Evolutionary conservation across 1,284 basidiomycete genomes (phyloP).

Genomic region (Trichosporon sp.): DNA sequence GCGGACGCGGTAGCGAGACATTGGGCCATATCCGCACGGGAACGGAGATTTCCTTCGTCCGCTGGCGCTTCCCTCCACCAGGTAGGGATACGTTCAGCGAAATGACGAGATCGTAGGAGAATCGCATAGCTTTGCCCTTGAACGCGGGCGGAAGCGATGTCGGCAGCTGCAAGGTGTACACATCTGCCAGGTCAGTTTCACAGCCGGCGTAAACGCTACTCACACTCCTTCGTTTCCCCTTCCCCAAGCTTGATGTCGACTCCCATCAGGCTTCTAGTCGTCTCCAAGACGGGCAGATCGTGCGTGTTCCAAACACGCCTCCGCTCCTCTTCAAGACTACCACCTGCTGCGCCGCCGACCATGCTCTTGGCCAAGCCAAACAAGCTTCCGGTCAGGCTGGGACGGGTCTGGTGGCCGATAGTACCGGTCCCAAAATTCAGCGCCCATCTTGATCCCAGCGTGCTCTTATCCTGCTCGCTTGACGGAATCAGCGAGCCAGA

Average conservation of each 20-base stretch:
- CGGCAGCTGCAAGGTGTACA: constrained; percentile 74
- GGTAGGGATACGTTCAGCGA: constrained; percentile 59
- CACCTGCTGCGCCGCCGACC: constrained; percentile 47
- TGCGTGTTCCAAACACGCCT: constrained; percentile 55
- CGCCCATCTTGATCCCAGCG: constrained; percentile 43
- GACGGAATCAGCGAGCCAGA: constrained; percentile 51
- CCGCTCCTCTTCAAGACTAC: constrained; percentile 55
- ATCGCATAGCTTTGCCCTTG: constrained; percentile 76
- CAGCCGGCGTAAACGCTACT: constrained; percentile 24
- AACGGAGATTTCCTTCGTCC: constrained; percentile 45
- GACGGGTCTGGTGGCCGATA: constrained; percentile 49
- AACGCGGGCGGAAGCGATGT: constrained; percentile 84
- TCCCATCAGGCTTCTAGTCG: constrained; percentile 48
- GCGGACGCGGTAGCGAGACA: constrained; percentile 42
- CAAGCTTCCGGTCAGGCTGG: constrained; percentile 55
- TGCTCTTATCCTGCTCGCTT: constrained; percentile 19
- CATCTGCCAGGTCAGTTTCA: constrained; percentile 61
- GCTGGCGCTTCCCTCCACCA: constrained; percentile 43
- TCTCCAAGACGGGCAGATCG: constrained; percentile 56
- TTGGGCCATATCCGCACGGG: constrained; percentile 53
- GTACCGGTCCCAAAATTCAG: constrained; percentile 54
- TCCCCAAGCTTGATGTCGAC: constrained; percentile 52
- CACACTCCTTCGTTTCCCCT: constrained; percentile 50
- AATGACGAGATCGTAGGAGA: constrained; percentile 84
- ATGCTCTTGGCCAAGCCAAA: constrained; percentile 55